Base-by-base conservation (phyloP, 73 alveolate genomes). In the Paraurostyla sp. region DNA sequence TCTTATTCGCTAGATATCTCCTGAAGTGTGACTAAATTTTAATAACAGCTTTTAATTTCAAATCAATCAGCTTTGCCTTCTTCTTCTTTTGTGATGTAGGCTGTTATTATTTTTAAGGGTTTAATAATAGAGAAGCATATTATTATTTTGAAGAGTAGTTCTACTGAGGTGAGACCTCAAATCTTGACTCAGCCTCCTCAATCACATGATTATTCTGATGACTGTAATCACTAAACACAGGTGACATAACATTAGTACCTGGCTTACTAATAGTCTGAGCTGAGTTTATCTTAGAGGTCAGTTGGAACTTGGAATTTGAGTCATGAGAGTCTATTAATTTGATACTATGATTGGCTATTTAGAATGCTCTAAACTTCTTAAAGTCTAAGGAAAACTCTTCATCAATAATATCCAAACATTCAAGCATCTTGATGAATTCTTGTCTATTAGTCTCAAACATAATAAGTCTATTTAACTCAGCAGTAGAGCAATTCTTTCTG, bases 361-460 rank as follows among this genome's bases (percentile, higher is more conserved):
- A 30, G 25, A 23, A 23, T 13, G 57, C 45, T 69, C 84, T 38
- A 36, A 69, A 69, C 38, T 69, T 69, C 22, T 69, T 69, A 36
- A 38, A 38, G 40, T 69, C 65, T 13, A 69, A 42, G 9, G 58
- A 38, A 36, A 69, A 69, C 4, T 69, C 84, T 18, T 69, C 65
- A 42, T 69, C 40, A 20, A 41, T 38, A 15, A 69, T 69, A 69
- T 69, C 84, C 6, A 69, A 36, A 36, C 65, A 38, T n/a, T 69
- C 25, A 4, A 69, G 84, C 84, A 69, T 69, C 84, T 22, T 69
- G n/a, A 69, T 41, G 35, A 69, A 69, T n/a, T 42, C 84, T 6
- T 27, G 29, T 20, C 23, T 69, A 43, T 69, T 69, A 22, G 33
- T 18, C 40, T 69, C 65, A 42, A 41, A 69, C 18, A 9, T 38